phyloP scores from a whole-genome alignment of 1,284 basidiomycete species.

The Ganoderma resinaceum region DNA sequence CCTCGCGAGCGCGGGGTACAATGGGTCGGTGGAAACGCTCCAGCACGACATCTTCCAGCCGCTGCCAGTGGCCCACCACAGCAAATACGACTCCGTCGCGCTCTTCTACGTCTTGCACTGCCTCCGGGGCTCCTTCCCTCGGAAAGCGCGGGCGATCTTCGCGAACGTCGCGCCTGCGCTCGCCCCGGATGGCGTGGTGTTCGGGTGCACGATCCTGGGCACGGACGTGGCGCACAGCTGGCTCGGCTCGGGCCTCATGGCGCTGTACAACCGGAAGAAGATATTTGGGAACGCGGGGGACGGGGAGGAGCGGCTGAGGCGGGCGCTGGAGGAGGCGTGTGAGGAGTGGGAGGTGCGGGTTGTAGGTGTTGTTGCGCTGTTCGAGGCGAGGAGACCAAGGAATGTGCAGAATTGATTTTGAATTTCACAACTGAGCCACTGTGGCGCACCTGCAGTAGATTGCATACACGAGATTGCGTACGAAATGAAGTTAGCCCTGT shows the following conservation, averaged over 20 bases:
- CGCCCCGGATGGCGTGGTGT: conserved; percentile 31
- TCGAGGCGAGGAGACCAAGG: conserved; percentile 11
- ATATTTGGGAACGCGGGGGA: conserved; percentile 34
- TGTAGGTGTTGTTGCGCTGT: conserved; percentile 34
- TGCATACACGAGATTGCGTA: too few relatives aligned
- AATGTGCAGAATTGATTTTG: background rate
- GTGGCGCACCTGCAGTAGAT: too few relatives aligned
- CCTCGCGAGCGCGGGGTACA: conserved; percentile 29
- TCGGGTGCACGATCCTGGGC: conserved; percentile 36
- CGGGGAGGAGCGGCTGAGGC: conserved; percentile 24
- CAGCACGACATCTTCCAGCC: conserved; percentile 32
- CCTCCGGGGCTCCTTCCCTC: conserved; percentile 33
- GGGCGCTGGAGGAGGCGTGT: conserved; percentile 29
- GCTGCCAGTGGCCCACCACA: conserved; percentile 21
- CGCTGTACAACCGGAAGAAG: conserved; percentile 30
- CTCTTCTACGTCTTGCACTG: conserved; percentile 37
- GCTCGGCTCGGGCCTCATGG: conserved; percentile 30
- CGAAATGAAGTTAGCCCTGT: too few relatives aligned
- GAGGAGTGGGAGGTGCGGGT: conserved; percentile 32
- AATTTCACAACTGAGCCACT: too few relatives aligned
- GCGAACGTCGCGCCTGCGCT: conserved; percentile 24
- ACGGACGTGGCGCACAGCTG: conserved; percentile 31
- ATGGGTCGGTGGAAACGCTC: conserved; percentile 27
- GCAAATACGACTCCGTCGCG: conserved; percentile 34
- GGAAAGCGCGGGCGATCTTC: conserved; percentile 29